These are phyloP conservation scores for Trichoderma gracile DNA, from an alignment of 2,329 filamentous ascomycete species.

Conservation along the genomic window DNA sequence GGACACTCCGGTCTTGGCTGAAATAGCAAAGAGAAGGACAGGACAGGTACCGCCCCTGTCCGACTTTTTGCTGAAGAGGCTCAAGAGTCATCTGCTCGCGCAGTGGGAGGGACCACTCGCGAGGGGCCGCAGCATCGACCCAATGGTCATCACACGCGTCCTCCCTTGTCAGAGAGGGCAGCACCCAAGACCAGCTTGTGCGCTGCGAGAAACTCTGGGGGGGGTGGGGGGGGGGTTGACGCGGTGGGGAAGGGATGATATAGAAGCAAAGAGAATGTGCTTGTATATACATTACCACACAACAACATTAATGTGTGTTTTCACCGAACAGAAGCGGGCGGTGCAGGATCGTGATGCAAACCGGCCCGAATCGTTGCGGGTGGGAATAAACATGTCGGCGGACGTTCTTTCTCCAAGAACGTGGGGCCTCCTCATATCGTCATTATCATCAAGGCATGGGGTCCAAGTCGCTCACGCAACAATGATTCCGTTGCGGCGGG, in stretches of 20 bases:
- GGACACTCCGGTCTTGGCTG: constrained; percentile 32
- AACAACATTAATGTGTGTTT: constrained; percentile 35
- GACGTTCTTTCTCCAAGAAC: constrained; percentile 34
- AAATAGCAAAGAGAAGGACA: constrained; percentile 4
- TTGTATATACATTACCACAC: constrained; percentile 30
- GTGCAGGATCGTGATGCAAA: constrained; percentile 29
- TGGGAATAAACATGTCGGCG: constrained; percentile 41
- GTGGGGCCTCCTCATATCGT: constrained; percentile 28
- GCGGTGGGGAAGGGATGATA: constrained; percentile 32
- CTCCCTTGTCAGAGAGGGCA: constrained; percentile 23
- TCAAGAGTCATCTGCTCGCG: constrained; percentile 38
- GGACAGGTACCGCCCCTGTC: neutral
- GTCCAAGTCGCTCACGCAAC: constrained; percentile 44
- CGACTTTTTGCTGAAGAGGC: constrained; percentile 24
- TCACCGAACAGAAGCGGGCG: constrained; percentile 34
- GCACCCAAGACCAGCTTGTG: constrained; percentile 49
- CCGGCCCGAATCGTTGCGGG: constrained; percentile 34
- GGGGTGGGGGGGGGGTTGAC: constrained; percentile 35
- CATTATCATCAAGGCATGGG: neutral
- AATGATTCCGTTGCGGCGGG: constrained; percentile 65
- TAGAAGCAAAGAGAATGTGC: constrained; percentile 31
- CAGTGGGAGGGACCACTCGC: constrained; percentile 35
- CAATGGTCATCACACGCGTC: constrained; percentile 41
- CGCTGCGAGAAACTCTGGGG: constrained; percentile 35
- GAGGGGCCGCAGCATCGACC: constrained; percentile 58